phyloP scores from a whole-genome alignment of 192 early-diverging fungal genomes.

The Lunasporangiospora selenospora region DNA sequence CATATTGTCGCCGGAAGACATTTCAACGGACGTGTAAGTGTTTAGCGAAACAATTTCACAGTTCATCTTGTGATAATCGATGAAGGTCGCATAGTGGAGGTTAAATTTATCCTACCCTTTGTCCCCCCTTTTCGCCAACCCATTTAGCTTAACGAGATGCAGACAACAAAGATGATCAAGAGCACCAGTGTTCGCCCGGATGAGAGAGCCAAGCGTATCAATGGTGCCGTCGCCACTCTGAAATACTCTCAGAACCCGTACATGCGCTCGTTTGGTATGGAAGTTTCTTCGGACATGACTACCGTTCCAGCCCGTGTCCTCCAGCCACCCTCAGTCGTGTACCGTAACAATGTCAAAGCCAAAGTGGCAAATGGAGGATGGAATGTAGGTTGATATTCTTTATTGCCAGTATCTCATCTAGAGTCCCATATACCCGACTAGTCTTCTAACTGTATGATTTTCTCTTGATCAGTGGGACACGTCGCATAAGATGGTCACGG shows the following conservation, averaged over 20 bases:
- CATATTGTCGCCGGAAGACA: constrained; percentile 81
- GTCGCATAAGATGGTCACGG: constrained; percentile 70
- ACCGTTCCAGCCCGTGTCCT: constrained; percentile 78
- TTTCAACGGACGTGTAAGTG: constrained; percentile 66
- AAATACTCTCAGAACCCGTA: constrained; percentile 66
- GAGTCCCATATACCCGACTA: not conserved
- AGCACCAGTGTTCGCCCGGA: constrained; percentile 77
- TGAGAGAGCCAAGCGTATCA: constrained; percentile 71
- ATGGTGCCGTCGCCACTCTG: constrained; percentile 58
- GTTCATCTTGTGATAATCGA: constrained; percentile 59
- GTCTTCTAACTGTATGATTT: constrained; percentile 23
- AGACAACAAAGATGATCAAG: constrained; percentile 95
- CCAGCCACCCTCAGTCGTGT: constrained; percentile 70
- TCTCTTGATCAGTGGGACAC: constrained; percentile 73
- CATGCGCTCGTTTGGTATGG: constrained; percentile 68
- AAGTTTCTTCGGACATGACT: constrained; percentile 63
- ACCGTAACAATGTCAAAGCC: not conserved
- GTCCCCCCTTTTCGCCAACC: constrained; percentile 67
- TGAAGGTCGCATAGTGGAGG: too few relatives aligned
- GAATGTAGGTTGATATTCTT: constrained; percentile 5
- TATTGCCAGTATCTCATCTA: not conserved
- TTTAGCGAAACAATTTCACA: constrained; percentile 72
- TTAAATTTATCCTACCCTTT: constrained; percentile 70
- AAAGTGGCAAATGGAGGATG: constrained; percentile 16
- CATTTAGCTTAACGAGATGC: constrained; percentile 83